A percentile compares a stretch with the other conserved stretches of the same genome.
Evolutionary conservation across 2,329 filamentous ascomycete species (phyloP).

Genomic region (Monosporascus ibericus): DNA sequence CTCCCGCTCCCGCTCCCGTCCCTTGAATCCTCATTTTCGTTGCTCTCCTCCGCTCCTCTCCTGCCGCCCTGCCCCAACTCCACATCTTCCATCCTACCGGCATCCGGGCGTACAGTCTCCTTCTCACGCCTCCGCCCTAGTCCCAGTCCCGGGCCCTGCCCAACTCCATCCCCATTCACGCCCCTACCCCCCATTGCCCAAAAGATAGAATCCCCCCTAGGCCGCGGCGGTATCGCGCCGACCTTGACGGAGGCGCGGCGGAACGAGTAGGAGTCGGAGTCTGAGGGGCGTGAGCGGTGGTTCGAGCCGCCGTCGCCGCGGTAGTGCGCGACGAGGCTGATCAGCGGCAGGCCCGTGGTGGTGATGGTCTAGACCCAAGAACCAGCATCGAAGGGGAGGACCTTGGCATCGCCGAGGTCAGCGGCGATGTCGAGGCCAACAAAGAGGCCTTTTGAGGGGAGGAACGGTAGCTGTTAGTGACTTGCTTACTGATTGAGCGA

Average conservation of each 20-base stretch:
- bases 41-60: neutral
- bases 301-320: conserved; percentile 13
- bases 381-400: conserved; percentile 40
- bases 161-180: too few relatives aligned
- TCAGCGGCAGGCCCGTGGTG: conserved; percentile 45
- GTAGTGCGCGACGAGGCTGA: conserved; percentile 39
- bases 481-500: too few relatives aligned
- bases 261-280: conserved; percentile 2
- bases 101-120: neutral
- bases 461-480: too few relatives aligned
- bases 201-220: too few relatives aligned
- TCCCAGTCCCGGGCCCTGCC: neutral
- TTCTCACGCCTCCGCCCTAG: neutral
- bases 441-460: conserved; percentile 37
- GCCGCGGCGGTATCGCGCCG: too few relatives aligned
- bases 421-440: conserved; percentile 41
- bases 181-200: too few relatives aligned
- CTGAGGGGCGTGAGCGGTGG: conserved; percentile 2
- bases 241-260: neutral
- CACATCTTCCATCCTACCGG: neutral
- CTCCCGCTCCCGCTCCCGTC: neutral
- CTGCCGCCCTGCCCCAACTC: neutral
- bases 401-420: conserved; percentile 36
- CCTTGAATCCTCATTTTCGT: neutral
- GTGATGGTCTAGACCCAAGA: conserved; percentile 45